A percentile compares a stretch with the other conserved stretches of the same genome.
phyloP scores from a whole-genome alignment of 2,329 filamentous ascomycete genomes.

The Metarhizium guizhouense region DNA sequence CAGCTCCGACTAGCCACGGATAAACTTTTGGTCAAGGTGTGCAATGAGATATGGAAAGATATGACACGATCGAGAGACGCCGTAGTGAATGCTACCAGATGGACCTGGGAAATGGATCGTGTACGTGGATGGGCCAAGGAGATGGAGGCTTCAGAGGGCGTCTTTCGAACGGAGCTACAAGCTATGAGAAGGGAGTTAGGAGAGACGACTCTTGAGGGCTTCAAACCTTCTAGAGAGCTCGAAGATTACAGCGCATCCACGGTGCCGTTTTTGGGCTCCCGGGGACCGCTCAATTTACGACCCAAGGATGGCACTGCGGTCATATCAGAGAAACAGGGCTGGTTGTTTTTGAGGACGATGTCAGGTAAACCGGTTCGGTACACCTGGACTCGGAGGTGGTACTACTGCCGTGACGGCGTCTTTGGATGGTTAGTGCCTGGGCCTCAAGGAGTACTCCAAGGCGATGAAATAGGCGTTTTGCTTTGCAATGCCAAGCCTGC shows the following conservation, averaged over 20 bases:
- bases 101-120: conserved; percentile 76
- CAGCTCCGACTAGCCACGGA: conserved; percentile 79
- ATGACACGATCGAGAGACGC: conserved; percentile 65
- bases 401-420: conserved; percentile 89
- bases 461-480: conserved; percentile 89
- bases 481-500: conserved; percentile 89
- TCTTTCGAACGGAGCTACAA: conserved; percentile 75
- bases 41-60: conserved; percentile 81
- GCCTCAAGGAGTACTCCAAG: conserved; percentile 80
- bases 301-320: conserved; percentile 39
- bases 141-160: conserved; percentile 81
- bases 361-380: conserved; percentile 84
- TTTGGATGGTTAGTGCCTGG: conserved; percentile 91
- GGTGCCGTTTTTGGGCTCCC: conserved; percentile 73
- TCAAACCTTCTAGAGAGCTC: conserved; percentile 79
- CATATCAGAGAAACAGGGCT: conserved; percentile 79
- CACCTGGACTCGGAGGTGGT: conserved; percentile 89
- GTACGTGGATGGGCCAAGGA: conserved; percentile 89
- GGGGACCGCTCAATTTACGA: conserved; percentile 56
- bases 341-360: conserved; percentile 76
- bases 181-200: conserved; percentile 74
- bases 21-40: conserved; percentile 75
- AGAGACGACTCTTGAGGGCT: conserved; percentile 59
- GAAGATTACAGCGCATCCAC: conserved; percentile 89
- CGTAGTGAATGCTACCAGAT: conserved; percentile 54